phyloP scores from a whole-genome alignment of 2,329 filamentous ascomycete species.

The Nothomitra cinnamomea region DNA sequence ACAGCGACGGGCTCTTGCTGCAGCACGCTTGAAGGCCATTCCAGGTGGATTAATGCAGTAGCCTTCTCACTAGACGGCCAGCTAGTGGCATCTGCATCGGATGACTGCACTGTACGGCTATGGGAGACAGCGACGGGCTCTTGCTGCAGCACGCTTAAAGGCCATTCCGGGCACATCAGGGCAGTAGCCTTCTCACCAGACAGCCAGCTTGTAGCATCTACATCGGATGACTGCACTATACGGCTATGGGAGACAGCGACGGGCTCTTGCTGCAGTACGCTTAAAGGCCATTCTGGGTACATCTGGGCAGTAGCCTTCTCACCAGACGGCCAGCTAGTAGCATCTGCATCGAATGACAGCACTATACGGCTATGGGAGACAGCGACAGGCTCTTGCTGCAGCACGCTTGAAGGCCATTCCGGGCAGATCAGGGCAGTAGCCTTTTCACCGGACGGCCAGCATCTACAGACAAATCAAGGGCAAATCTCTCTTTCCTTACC shows the following conservation, averaged over 20 bases:
- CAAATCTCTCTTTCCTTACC: too few species aligned
- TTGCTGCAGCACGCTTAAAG: too few species aligned
- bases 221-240: conserved; percentile 1
- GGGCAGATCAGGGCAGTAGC: background rate
- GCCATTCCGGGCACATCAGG: conserved; percentile 1
- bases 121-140: background rate
- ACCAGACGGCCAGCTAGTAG: conserved; percentile 2
- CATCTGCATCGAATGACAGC: too few species aligned
- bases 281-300: background rate
- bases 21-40: too few species aligned
- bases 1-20: too few species aligned
- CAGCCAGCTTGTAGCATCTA: too few species aligned
- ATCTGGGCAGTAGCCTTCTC: conserved; percentile 2
- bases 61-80: too few species aligned
- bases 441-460: background rate
- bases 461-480: background rate
- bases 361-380: too few species aligned
- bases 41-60: too few species aligned
- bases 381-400: too few species aligned
- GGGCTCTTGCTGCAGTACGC: background rate
- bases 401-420: too few species aligned
- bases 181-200: conserved; percentile 4
- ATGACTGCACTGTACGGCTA: conserved; percentile 1
- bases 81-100: too few species aligned
- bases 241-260: background rate